phyloP scores from a whole-genome alignment of 331 rosid species.

The Rhamnella rubrinervis region DNA sequence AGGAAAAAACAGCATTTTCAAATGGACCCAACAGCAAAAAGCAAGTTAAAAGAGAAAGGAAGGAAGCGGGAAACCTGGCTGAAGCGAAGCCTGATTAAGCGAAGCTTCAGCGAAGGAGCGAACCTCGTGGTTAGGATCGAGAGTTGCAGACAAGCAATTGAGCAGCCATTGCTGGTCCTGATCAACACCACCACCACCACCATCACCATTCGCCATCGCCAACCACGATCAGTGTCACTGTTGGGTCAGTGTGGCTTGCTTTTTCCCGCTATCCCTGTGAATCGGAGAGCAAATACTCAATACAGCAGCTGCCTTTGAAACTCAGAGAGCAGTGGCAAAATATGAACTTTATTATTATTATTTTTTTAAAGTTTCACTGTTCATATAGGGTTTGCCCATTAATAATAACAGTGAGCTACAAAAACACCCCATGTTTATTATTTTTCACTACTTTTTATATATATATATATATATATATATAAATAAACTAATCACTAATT shows the following conservation, averaged over 20 bases:
- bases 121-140: slow-evolving; percentile 84
- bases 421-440: too few species aligned
- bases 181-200: slow-evolving; percentile 36
- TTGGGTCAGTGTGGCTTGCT: neutral
- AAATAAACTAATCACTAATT: too few species aligned
- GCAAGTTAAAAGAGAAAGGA: neutral
- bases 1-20: slow-evolving; percentile 1
- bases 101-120: slow-evolving; percentile 90
- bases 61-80: slow-evolving; percentile 56
- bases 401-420: too few species aligned
- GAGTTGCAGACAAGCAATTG: slow-evolving; percentile 84
- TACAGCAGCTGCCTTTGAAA: too few species aligned
- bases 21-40: neutral
- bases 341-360: neutral
- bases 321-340: neutral
- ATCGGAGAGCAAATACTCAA: neutral
- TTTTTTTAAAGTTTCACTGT: neutral
- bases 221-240: neutral
- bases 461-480: too few species aligned
- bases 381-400: neutral
- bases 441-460: too few species aligned
- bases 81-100: slow-evolving; percentile 84
- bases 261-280: slow-evolving; percentile 22
- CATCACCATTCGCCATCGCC: slow-evolving; percentile 43
- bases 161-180: slow-evolving; percentile 93